These are phyloP conservation scores for Pichia kudriavzevii DNA, from an alignment of 1,139 yeast species.

Conservation along the genomic window DNA sequence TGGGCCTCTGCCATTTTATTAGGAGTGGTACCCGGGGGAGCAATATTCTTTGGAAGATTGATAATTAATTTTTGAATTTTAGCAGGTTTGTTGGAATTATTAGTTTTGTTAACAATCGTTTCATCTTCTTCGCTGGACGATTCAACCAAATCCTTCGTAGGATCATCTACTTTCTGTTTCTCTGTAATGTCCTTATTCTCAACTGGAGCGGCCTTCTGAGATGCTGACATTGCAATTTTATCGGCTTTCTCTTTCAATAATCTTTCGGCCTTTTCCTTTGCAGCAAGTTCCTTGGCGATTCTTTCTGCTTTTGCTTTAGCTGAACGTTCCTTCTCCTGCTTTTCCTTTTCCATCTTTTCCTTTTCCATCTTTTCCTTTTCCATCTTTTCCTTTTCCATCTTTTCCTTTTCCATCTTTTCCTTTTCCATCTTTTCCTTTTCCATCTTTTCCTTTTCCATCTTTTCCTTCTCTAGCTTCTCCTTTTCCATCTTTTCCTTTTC, in stretches of 20 bases:
- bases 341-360: not conserved
- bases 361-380: constrained; percentile 3
- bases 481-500: constrained; percentile 3
- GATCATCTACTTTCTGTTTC: not conserved
- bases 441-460: not conserved
- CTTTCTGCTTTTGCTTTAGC: constrained; percentile 5
- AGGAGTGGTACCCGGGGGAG: too few species aligned
- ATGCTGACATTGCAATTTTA: not conserved
- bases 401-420: not conserved
- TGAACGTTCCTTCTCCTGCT: not conserved
- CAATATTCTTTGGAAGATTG: too few species aligned
- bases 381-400: not conserved
- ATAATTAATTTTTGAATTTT: constrained; percentile 8
- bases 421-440: constrained; percentile 1
- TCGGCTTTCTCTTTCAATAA: not conserved
- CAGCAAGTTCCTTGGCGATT: constrained; percentile 2
- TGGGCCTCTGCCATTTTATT: too few species aligned
- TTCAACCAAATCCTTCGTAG: not conserved
- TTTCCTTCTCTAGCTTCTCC: constrained; percentile 12
- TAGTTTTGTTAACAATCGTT: not conserved
- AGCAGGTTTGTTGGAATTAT: not conserved
- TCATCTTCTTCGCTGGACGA: not conserved
- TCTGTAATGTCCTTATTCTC: not conserved
- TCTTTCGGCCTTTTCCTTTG: constrained; percentile 3
- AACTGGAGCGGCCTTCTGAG: too few species aligned